phyloP scores from a whole-genome alignment of 257 asterid species.

The Solanum dulcamara region DNA sequence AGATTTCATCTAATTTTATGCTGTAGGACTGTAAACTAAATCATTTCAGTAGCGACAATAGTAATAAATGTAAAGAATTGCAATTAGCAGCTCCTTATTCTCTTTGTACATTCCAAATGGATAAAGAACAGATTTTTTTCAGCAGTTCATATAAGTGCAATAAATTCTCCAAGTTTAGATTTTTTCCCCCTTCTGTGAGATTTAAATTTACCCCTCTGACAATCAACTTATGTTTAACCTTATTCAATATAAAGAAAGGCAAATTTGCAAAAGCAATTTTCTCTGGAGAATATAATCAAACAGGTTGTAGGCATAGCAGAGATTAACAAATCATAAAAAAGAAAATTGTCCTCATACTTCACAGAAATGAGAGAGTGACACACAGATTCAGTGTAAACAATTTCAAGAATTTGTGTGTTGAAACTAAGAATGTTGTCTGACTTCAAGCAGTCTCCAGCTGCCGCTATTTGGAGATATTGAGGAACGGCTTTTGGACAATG shows the following conservation, averaged over 20 bases:
- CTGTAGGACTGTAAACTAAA: not conserved
- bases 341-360: not conserved
- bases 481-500: not conserved
- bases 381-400: not conserved
- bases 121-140: not conserved
- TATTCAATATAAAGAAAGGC: not conserved
- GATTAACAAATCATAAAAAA: not conserved
- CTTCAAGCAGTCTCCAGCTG: not conserved
- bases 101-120: not conserved
- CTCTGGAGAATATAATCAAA: not conserved
- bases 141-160: not conserved
- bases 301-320: not conserved
- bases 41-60: not conserved
- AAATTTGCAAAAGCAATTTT: not conserved
- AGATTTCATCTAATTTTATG: slow-evolving; percentile 11
- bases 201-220: not conserved
- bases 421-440: not conserved
- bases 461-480: not conserved
- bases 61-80: not conserved
- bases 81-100: not conserved
- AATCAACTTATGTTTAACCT: not conserved
- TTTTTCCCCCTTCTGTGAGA: not conserved
- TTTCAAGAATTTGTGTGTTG: not conserved
- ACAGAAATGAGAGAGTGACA: not conserved
- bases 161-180: not conserved